Percentiles rank a stretch among this genome's conserved stretches.
These are phyloP conservation scores for Fomes fomentarius DNA, from an alignment of 1,284 basidiomycete species.

Conservation along the genomic window DNA sequence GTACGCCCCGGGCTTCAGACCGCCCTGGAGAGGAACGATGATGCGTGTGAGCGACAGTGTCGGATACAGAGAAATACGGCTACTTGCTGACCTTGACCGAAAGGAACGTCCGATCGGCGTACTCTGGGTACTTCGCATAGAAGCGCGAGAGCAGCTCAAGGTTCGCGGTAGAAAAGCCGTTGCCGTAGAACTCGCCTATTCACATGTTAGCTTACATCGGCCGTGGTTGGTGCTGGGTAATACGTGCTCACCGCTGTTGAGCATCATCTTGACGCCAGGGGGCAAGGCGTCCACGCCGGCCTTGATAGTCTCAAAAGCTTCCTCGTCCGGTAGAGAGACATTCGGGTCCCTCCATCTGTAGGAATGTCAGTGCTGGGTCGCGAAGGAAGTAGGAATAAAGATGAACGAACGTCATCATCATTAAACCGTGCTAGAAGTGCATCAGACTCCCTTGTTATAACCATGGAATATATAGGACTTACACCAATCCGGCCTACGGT, in stretches of 20 bases:
- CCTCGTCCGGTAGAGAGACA: constrained; percentile 49
- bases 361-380: neutral
- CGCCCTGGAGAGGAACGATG: constrained; percentile 43
- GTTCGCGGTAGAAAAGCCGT: constrained; percentile 39
- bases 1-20: constrained; percentile 23
- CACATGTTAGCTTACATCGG: neutral
- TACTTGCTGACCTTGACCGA: constrained; percentile 42
- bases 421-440: constrained; percentile 43
- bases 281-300: constrained; percentile 60
- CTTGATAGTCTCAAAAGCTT: constrained; percentile 64
- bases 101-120: constrained; percentile 53
- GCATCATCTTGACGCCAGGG: constrained; percentile 46
- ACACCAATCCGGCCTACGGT: constrained; percentile 1
- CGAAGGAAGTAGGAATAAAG: neutral
- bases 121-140: constrained; percentile 56
- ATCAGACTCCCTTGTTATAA: neutral
- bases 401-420: constrained; percentile 52
- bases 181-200: constrained; percentile 48
- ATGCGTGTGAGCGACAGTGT: too few species aligned
- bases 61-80: too few species aligned
- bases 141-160: constrained; percentile 49
- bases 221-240: neutral
- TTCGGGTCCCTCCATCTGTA: constrained; percentile 22
- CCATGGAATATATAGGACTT: neutral
- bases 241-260: constrained; percentile 39